These are phyloP conservation scores for Meripilus lineatus DNA, from an alignment of 1,284 basidiomycete species.

Conservation along the genomic window DNA sequence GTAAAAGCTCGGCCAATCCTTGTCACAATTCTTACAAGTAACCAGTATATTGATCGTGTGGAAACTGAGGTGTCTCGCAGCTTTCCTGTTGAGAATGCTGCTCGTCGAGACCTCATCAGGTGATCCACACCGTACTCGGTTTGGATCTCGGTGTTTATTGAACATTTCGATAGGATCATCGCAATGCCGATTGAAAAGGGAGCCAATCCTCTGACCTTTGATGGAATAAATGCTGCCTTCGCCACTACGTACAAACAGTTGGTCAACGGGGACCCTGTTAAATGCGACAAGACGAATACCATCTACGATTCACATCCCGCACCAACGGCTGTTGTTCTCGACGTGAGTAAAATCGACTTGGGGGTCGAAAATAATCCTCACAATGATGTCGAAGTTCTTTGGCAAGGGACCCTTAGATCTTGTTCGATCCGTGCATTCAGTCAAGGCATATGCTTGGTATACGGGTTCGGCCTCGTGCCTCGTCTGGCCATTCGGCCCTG, in stretches of 20 bases:
- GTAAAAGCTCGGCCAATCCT: constrained; percentile 14
- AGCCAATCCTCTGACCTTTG: background rate
- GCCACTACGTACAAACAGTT: constrained; percentile 8
- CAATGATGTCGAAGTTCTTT: constrained; percentile 6
- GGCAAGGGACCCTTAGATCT: constrained; percentile 2
- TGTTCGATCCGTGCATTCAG: too few species aligned
- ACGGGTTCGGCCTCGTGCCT: constrained; percentile 11
- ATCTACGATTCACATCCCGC: background rate
- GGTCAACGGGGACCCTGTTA: background rate
- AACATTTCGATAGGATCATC: background rate
- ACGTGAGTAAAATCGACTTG: too few species aligned
- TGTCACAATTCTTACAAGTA: constrained; percentile 17
- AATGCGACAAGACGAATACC: background rate
- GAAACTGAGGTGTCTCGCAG: constrained; percentile 16
- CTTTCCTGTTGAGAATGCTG: constrained; percentile 12
- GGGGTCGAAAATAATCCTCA: too few species aligned
- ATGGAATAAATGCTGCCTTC: constrained; percentile 2
- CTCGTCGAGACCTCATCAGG: background rate
- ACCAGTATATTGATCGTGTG: constrained; percentile 12
- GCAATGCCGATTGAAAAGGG: background rate
- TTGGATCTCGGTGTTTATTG: background rate
- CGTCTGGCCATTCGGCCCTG: constrained; percentile 15
- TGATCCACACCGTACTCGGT: background rate
- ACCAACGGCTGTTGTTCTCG: background rate
- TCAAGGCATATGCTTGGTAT: constrained; percentile 16